A percentile compares a stretch with the other conserved stretches of the same genome.
Conservation (phyloP, 1,284 basidiomycete species). For the Phellopilus nigrolimitatus region DNA sequence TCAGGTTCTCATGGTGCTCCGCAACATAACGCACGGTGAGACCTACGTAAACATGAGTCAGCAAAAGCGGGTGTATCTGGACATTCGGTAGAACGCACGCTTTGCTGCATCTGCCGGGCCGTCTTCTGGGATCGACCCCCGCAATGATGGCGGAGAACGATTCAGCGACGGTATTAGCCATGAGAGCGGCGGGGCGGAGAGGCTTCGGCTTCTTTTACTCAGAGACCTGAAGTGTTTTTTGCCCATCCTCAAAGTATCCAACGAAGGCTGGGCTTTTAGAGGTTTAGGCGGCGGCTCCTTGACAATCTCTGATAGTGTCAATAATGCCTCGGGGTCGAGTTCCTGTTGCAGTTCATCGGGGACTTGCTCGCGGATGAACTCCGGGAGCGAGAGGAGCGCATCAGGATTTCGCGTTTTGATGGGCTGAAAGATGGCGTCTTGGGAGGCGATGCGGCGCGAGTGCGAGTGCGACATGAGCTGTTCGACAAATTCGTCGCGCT, state of each 20-base stretch:
- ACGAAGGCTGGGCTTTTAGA: slow-evolving; percentile 24
- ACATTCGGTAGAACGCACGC: slow-evolving; percentile 20
- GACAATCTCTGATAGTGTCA: slow-evolving; percentile 58
- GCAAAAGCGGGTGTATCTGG: no score
- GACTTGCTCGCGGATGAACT: slow-evolving; percentile 26
- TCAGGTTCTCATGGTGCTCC: slow-evolving; percentile 80
- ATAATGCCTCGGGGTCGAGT: slow-evolving; percentile 50
- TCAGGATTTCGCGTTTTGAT: slow-evolving; percentile 21
- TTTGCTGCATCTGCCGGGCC: slow-evolving; percentile 3
- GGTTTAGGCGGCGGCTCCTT: slow-evolving; percentile 34
- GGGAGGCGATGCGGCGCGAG: slow-evolving; percentile 61
- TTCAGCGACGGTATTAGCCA: slow-evolving; percentile 45
- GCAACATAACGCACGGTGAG: slow-evolving; percentile 71
- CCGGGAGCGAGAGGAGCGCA: slow-evolving; percentile 24
- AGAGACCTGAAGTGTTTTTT: slow-evolving; percentile 30
- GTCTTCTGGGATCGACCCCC: no score
- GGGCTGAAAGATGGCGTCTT: slow-evolving; percentile 53
- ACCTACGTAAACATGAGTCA: slow-evolving; percentile 23
- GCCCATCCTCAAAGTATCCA: slow-evolving; percentile 29
- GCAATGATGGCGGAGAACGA: slow-evolving; percentile 26
- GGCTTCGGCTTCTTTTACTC: slow-evolving; percentile 51
- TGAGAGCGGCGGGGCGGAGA: slow-evolving; percentile 66
- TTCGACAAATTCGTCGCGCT: slow-evolving; percentile 70
- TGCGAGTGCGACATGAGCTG: slow-evolving; percentile 63
- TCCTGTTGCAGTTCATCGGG: slow-evolving; percentile 16